A percentile compares a stretch with the other conserved stretches of the same genome.
Conservation (phyloP, 306 rosid genomes). For the Calophaca sinica region DNA sequence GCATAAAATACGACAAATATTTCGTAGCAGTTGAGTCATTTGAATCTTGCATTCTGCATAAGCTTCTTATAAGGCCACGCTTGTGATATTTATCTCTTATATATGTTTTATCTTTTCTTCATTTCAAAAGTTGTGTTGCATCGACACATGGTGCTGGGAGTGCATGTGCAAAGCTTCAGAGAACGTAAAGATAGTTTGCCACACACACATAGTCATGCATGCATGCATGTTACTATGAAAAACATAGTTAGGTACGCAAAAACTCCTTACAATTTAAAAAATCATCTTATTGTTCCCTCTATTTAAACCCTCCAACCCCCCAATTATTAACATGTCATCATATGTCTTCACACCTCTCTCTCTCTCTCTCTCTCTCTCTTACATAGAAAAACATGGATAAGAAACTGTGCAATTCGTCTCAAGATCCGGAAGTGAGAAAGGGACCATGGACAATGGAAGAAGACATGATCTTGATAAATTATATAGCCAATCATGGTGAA, state of each 20-base stretch:
- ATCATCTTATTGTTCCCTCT: slow-evolving; percentile 47
- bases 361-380: not conserved
- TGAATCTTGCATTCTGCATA: no score
- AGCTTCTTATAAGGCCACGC: no score
- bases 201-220: slow-evolving; percentile 38
- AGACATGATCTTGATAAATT: slow-evolving; percentile 87
- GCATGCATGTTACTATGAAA: slow-evolving; percentile 49
- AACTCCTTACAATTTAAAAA: slow-evolving; percentile 34
- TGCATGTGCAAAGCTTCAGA: no score
- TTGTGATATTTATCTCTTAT: no score
- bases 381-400: slow-evolving; percentile 60
- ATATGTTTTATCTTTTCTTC: no score
- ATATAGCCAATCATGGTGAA: slow-evolving; percentile 97
- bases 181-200: no score
- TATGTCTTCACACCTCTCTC: slow-evolving; percentile 33
- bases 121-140: no score
- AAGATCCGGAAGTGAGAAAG: slow-evolving; percentile 90
- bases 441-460: slow-evolving; percentile 99
- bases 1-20: no score
- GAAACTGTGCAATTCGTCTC: slow-evolving; percentile 63
- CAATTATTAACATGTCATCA: slow-evolving; percentile 44
- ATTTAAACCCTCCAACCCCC: slow-evolving; percentile 73
- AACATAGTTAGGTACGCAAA: slow-evolving; percentile 57
- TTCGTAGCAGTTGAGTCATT: no score
- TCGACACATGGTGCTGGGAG: no score